Evolutionary conservation across 495 filamentous ascomycete species (phyloP).

Genomic region (Aspergillus campestris): DNA sequence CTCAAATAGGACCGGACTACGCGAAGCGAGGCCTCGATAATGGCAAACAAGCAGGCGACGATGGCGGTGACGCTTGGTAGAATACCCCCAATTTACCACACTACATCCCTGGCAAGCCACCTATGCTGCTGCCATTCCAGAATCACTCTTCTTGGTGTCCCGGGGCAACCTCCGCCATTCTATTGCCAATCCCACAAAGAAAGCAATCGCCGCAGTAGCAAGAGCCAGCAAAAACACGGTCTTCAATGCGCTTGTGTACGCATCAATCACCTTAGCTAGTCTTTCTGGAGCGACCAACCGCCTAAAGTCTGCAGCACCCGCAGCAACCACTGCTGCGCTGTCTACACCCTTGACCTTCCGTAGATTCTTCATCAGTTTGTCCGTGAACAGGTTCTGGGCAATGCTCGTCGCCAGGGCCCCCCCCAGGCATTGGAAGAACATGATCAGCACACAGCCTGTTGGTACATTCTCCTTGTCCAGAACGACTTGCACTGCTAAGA

Average conservation of each 20-base stretch:
- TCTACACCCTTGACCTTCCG: too few relatives aligned
- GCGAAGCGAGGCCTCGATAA: too few relatives aligned
- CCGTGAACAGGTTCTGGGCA: slow-evolving; percentile 36
- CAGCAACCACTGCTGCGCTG: too few relatives aligned
- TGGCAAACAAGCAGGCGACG: too few relatives aligned
- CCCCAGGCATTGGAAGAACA: slow-evolving; percentile 40
- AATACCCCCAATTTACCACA: too few relatives aligned
- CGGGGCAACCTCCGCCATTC: slow-evolving; percentile 2
- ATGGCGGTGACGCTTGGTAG: too few relatives aligned
- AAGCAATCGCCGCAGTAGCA: slow-evolving; percentile 6
- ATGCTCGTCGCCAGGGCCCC: slow-evolving; percentile 50
- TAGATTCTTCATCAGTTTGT: too few relatives aligned
- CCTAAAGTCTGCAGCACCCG: too few relatives aligned
- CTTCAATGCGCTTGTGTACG: background rate
- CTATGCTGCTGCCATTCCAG: background rate
- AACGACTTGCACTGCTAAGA: slow-evolving; percentile 25
- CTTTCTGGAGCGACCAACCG: too few relatives aligned
- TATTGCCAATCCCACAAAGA: slow-evolving; percentile 5
- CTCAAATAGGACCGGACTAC: too few relatives aligned
- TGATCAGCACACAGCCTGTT: slow-evolving; percentile 28
- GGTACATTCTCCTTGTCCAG: slow-evolving; percentile 16
- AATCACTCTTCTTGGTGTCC: background rate
- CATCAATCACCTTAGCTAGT: too few relatives aligned
- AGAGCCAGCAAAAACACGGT: slow-evolving; percentile 7
- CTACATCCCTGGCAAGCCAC: too few relatives aligned